Conservation (phyloP, 2,329 filamentous ascomycete genomes). For the Helicocarpus griseus region DNA sequence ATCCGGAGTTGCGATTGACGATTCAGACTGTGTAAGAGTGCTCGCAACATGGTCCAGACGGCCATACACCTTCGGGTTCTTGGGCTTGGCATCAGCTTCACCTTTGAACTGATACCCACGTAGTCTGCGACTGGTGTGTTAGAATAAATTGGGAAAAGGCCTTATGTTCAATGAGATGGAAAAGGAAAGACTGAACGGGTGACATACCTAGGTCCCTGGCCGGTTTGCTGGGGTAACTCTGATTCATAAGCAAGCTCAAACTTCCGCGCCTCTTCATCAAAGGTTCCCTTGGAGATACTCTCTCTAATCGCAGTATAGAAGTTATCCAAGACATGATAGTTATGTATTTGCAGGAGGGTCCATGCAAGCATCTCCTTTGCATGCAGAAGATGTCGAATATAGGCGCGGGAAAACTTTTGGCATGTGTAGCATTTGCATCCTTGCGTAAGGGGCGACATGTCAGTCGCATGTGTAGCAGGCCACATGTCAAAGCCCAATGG, state of each 20-base stretch:
- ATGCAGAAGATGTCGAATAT: conserved; percentile 73
- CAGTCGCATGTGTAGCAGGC: conserved; percentile 49
- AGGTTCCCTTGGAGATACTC: conserved; percentile 50
- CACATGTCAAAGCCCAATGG: conserved; percentile 74
- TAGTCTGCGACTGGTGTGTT: conserved; percentile 34
- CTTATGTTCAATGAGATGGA: neutral
- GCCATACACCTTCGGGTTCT: conserved; percentile 59
- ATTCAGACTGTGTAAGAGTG: conserved; percentile 40
- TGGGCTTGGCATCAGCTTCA: conserved; percentile 51
- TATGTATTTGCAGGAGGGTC: conserved; percentile 87
- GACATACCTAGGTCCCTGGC: conserved; percentile 59
- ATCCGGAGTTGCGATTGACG: conserved; percentile 40
- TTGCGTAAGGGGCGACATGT: conserved; percentile 51
- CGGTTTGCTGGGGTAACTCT: conserved; percentile 62
- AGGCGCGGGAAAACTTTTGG: conserved; percentile 73
- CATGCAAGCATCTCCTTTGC: conserved; percentile 97
- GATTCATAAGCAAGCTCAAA: conserved; percentile 63
- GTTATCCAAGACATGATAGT: conserved; percentile 59
- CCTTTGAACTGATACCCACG: conserved; percentile 76
- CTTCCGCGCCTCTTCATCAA: conserved; percentile 42
- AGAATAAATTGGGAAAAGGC: neutral
- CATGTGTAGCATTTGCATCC: conserved; percentile 77
- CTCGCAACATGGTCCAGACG: conserved; percentile 43
- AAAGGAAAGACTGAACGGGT: neutral
- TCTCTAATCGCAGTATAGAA: conserved; percentile 66